Percentiles rank a stretch among this genome's conserved stretches.
Evolutionary conservation across 129 eudicot species (phyloP).

Genomic region (Flaveria trinervia): DNA sequence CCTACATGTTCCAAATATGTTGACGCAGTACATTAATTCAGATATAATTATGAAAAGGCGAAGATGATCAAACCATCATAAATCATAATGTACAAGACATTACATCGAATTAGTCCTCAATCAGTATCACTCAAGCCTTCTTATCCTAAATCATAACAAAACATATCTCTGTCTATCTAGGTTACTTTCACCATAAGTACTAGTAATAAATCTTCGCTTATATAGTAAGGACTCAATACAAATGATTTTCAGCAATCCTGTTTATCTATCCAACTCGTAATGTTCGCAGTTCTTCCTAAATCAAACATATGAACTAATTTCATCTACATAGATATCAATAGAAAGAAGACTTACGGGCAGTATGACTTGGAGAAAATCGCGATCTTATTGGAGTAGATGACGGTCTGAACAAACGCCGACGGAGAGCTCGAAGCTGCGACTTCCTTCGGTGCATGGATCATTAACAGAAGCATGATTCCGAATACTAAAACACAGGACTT

Average conservation of each 20-base stretch:
- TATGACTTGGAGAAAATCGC: conserved; percentile 94
- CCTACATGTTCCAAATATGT: not conserved
- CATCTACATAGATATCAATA: not conserved
- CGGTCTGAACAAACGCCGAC: conserved; percentile 81
- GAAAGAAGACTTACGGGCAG: conserved; percentile 68
- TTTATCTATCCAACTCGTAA: not conserved
- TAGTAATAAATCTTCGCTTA: conserved; percentile 13
- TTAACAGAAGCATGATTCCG: conserved; percentile 5
- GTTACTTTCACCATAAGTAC: no score
- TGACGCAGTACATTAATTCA: no score
- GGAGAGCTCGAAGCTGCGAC: conserved; percentile 70
- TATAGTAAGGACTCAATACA: not conserved
- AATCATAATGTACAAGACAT: not conserved
- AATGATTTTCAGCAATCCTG: conserved; percentile 11
- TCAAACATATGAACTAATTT: conserved; percentile 19
- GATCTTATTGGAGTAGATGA: conserved; percentile 81
- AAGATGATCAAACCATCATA: not conserved
- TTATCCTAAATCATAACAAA: not conserved
- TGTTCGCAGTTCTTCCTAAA: not conserved
- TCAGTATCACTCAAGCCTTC: conserved; percentile 2
- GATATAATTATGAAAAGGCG: no score
- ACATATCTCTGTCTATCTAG: not conserved
- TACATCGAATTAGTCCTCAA: conserved; percentile 9
- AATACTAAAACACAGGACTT: not conserved
- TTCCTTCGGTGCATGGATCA: conserved; percentile 42